These are phyloP conservation scores for Rhizophora apiculata DNA, from an alignment of 345 rosid species.

Conservation along the genomic window DNA sequence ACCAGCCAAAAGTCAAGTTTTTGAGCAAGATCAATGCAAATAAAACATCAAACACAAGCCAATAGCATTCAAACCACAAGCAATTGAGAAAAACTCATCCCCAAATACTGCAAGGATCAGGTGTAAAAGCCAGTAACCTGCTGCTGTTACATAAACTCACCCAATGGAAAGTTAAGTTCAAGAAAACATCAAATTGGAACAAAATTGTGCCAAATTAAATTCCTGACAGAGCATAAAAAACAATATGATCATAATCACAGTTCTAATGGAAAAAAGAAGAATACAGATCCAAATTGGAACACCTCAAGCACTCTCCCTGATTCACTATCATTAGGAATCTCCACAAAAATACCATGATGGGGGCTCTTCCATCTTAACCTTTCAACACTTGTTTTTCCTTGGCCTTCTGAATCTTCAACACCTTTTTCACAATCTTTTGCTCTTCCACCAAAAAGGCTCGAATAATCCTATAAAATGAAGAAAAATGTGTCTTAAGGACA, in stretches of 20 bases:
- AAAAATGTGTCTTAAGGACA: neutral
- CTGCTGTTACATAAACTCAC: no score
- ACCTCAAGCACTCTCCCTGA: neutral
- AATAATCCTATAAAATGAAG: constrained; percentile 12
- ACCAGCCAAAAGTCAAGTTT: no score
- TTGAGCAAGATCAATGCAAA: no score
- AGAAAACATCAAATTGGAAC: neutral
- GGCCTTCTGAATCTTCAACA: constrained; percentile 29
- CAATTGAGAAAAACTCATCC: no score
- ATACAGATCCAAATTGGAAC: neutral
- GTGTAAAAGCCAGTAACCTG: no score
- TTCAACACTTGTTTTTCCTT: constrained; percentile 24
- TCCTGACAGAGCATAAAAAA: neutral
- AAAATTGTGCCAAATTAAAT: neutral
- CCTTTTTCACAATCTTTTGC: constrained; percentile 33
- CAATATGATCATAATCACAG: neutral
- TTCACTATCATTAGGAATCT: constrained; percentile 1
- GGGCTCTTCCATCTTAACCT: neutral
- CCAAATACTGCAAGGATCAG: no score
- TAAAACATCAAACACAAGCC: no score
- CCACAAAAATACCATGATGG: neutral
- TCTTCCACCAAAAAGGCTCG: constrained; percentile 31
- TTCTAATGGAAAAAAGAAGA: neutral
- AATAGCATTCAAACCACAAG: no score
- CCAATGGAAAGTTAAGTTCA: no score